Evolutionary conservation across 2,329 filamentous ascomycete genomes (phyloP), one percentile per base, ranked within the genome.

Genomic region (Cytospora schulzeri): DNA sequence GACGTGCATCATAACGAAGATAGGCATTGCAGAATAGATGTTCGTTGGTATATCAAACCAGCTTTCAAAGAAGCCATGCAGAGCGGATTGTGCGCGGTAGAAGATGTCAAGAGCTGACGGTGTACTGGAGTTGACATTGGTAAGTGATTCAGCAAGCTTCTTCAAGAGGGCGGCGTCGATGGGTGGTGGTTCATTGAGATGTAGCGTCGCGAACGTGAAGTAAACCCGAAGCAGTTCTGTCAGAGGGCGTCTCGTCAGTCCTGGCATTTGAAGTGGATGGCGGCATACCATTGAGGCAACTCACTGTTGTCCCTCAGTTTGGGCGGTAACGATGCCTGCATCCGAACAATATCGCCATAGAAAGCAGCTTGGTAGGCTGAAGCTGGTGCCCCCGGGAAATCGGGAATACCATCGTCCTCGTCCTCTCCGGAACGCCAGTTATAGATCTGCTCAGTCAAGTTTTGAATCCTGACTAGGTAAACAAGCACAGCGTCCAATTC

Each of bases 391-490:
- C 75, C 75, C 0, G 77, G 73, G 8, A 80, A 70, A 1, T 71
- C 73, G 7, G 68, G 58, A 70, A 75, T 28, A 3, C 78, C 78
- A 0, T 74, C 71, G 0, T 70, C 71, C 2, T 71, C 70, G 12
- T 80, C 76, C 1, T 73, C 71, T 6, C 74, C 72, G 7, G 69
- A 72, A 15, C 78, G 77, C 2, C 82, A 69, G 24, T 77, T 76
- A 0, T 77, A 74, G 1, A 86, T 81, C n/a, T 78, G 80, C 61
- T 85, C 81, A 0, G 78, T 80, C 22, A 87, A 70, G 24, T 80
- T 77, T 68, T 85, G 82, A 1, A 84, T 74, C 0, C 78, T 78
- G 8, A 85, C 75, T 0, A 85, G 72, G 14, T 81, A 76, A 0
- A 82, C 75, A 1, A 85, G 74, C 1, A 77, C 74, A 0, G 71